Evolutionary conservation across 768 basidiomycete species (phyloP), one percentile per base, ranked within the genome.

Genomic region (Leucocoprinus leucothites): DNA sequence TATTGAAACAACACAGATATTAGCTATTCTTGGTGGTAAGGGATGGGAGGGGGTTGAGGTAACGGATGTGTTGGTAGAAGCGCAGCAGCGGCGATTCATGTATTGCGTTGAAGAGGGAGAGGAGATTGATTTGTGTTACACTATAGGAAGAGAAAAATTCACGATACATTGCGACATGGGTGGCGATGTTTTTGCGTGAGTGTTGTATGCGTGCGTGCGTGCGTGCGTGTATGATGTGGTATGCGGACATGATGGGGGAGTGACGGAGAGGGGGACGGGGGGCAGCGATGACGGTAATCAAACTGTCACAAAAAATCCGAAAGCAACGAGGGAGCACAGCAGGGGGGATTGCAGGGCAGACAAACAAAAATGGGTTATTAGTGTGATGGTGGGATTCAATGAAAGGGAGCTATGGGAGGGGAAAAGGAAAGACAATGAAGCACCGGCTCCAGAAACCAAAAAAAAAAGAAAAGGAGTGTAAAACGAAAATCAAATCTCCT

Each of bases 401-500:
- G 25, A 18, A 28, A 28, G 21, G 26, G n/a, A 51, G 38, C n/a
- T n/a, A 26, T 42, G 19, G 16, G 40, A 51, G 31, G 31, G 13
- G 31, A 13, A 34, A 34, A 6, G 31, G 13, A 34, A 6, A 13
- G n/a, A n/a, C n/a, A 34, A 34, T 34, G 31, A 34, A 34, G 31
- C 31, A 34, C 31, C 13, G 5, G 31, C 31, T 34, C 31, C 31
- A 34, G 13, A 13, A 34, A 34, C 31, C 31, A 5, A 34, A 47
- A 47, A 38, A 38, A 21, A 54, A 40, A 53, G 51, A 53, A 54
- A 58, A 40, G 49, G 52, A 54, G 40, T 38, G n/a, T 25, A 19
- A 47, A 51, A 14, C 31, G 41, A 45, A 41, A 31, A 34, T 76
- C 78, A 91, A 71, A 85, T 73, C 74, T 91, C 89, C 57, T 82